Base-by-base conservation (phyloP, 2,329 filamentous ascomycete species). In the Xylaria sp. region DNA sequence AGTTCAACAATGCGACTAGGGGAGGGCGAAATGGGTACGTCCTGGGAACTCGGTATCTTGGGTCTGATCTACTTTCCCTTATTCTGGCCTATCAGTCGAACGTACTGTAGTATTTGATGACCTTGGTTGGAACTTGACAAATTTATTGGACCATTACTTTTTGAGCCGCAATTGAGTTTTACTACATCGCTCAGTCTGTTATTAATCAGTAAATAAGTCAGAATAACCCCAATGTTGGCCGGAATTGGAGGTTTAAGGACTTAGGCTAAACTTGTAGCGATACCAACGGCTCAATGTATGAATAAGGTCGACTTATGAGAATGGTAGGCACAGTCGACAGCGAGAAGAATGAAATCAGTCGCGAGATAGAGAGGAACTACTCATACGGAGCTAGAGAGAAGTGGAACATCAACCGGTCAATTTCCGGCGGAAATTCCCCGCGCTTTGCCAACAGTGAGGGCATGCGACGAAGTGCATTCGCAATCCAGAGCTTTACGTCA, bases 161-260 rank as follows among this genome's bases (percentile, higher is more conserved):
- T 51, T 64, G 55, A 64, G 62, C 62, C 62, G 62, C 62, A 52
- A 58, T 51, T 20, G 23, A 43, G 43, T 20, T 20, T 15, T 55
- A 31, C 56, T 46, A 58, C n/a, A 5, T 55, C 18, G n/a, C 18
- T n/a, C 25, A 28, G 23, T 25, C 12, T 18, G 13, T 15, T 28
- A 15, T 6, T 8, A 36, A 18, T 6, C 15, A 52, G 49, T 31
- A 13, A 52, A 31, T 5, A 8, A 52, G 15, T 23, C 2, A 18
- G 18, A 31, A 52, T 15, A 31, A 18, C 33, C 33, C 33, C 33
- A 36, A 36, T 10, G 33, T 36, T 36, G 33, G 2, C 33, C 10
- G 10, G 33, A 10, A 8, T 8, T 36, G 33, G 33, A 36, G 33
- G 20, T 1, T 12, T 36, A 20, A 20, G 10, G 5, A 20, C 12